phyloP scores from a whole-genome alignment of 1,284 basidiomycete species.

The Psilocybe mexicana region DNA sequence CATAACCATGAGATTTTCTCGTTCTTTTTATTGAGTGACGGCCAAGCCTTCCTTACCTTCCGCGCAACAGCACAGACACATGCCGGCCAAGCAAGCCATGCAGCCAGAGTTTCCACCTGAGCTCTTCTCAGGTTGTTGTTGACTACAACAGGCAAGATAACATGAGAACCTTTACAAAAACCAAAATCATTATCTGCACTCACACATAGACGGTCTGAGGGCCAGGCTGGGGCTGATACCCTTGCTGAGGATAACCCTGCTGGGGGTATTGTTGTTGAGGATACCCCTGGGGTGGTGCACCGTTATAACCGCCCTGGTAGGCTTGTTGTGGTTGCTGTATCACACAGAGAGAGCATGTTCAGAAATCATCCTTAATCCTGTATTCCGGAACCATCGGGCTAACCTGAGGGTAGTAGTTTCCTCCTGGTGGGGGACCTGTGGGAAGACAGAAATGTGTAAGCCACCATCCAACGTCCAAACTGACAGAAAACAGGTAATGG shows the following conservation, averaged over 20 bases:
- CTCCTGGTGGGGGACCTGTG: slow-evolving; percentile 58
- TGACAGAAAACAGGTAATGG: neutral
- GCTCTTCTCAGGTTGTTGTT: slow-evolving; percentile 52
- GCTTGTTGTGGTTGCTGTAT: slow-evolving; percentile 66
- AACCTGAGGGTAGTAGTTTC: slow-evolving; percentile 75
- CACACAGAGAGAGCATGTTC: neutral
- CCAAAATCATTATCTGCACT: too few species aligned
- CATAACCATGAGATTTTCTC: too few species aligned
- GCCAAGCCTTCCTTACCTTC: slow-evolving; percentile 54
- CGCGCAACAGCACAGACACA: slow-evolving; percentile 74
- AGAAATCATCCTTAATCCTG: neutral
- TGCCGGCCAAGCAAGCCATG: slow-evolving; percentile 71
- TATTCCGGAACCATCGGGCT: slow-evolving; percentile 6
- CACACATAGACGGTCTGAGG: slow-evolving; percentile 51
- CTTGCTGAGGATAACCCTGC: slow-evolving; percentile 40
- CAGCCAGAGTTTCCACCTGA: slow-evolving; percentile 45
- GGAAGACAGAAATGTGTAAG: slow-evolving; percentile 13
- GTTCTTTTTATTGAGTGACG: too few species aligned
- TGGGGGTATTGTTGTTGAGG: slow-evolving; percentile 34
- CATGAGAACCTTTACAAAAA: too few species aligned
- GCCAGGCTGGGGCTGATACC: slow-evolving; percentile 66
- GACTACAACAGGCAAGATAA: slow-evolving; percentile 34
- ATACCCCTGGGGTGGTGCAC: slow-evolving; percentile 37
- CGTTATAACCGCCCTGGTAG: slow-evolving; percentile 52
- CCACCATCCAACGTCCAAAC: slow-evolving; percentile 2